Base-by-base conservation (phyloP, 2,329 filamentous ascomycete species). In the Aspergillus uvarum region DNA sequence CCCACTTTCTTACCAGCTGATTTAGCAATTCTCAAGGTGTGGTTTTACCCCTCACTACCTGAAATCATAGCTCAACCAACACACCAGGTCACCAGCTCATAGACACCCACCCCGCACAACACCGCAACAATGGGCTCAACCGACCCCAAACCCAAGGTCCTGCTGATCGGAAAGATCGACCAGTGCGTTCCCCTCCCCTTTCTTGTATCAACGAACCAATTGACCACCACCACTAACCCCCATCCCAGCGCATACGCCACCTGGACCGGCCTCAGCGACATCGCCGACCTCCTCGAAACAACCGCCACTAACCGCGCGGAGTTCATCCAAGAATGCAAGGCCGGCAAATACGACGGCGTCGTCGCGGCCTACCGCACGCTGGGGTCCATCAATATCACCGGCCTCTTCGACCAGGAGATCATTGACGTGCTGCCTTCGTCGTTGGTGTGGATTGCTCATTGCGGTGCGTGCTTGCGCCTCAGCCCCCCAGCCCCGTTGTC, bases 301-400 rank as follows among this genome's bases (percentile, higher is more conserved):
- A 79, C 79, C 61, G 80, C 90, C 10, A 86, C 79, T 21, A 85
- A 82, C 72, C 86, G 90, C 57, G 72, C 76, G 21, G 86, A 86
- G 19, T 94, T 96, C 74, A 77, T 94, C 55, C 72, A 84, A 51
- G 89, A 94, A 77, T 88, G 85, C 72, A 77, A 79, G 52, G 81
- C 83, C 21, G 89, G 89, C 21, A 80, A 81, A 32, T 80, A 92
- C n/a, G 85, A 91, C 64, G 87, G 85, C 62, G 83, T 87, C 32
- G 70, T 83, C 21, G 87, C 84, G 42, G 82, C 84, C 29, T 95
- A 89, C 76, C 85, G 91, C 56, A 94, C 89, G 14, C 91, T 92
- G 67, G 75, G 75, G 49, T 90, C 87, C 32, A 79, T 84, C 47
- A 70, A 70, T 12, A 80, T 88, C 59, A 94, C 90, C 0, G 92